phyloP scores from a whole-genome alignment of 805 yeast species.

The Helenozyma baotianmanensis region DNA sequence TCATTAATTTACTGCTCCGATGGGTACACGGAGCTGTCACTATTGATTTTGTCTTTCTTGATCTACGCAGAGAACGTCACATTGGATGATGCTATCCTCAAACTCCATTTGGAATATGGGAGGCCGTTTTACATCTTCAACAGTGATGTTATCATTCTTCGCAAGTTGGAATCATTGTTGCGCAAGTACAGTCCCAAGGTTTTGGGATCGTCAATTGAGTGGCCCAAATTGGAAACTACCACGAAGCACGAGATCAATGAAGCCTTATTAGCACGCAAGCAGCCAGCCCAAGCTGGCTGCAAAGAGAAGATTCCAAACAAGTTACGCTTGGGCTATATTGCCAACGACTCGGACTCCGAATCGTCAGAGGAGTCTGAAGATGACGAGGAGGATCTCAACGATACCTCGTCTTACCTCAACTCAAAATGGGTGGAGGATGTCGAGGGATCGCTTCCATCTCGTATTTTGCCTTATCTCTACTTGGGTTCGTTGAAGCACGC shows the following conservation, averaged over 20 bases:
- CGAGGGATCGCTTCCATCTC: conserved; percentile 76
- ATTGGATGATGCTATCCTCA: conserved; percentile 61
- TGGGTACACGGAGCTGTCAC: conserved; percentile 88
- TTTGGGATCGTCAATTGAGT: conserved; percentile 14
- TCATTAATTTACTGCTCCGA: conserved; percentile 74
- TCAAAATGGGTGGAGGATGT: conserved; percentile 36
- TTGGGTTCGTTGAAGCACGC: conserved; percentile 86
- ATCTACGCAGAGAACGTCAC: conserved; percentile 62
- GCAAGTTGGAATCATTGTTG: conserved; percentile 60
- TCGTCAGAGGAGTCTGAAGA: conserved; percentile 16
- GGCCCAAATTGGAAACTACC: conserved; percentile 30
- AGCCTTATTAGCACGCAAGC: conserved; percentile 22
- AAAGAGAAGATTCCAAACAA: conserved; percentile 6
- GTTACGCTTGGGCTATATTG: conserved; percentile 26
- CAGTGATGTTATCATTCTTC: conserved; percentile 63
- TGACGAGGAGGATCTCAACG: conserved; percentile 3
- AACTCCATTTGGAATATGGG: conserved; percentile 56
- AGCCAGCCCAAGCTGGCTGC: conserved; percentile 1
- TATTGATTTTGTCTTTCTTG: conserved; percentile 65
- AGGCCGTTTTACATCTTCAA: conserved; percentile 84
- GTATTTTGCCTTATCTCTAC: conserved; percentile 77
- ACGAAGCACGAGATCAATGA: conserved; percentile 30
- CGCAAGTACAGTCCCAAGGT: conserved; percentile 53
- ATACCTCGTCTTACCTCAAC: conserved; percentile 1
- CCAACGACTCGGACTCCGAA: conserved; percentile 18